A percentile compares a stretch with the other conserved stretches of the same genome.
These are phyloP conservation scores for Lotus japonicus DNA, from an alignment of 306 rosid species.

Conservation along the genomic window DNA sequence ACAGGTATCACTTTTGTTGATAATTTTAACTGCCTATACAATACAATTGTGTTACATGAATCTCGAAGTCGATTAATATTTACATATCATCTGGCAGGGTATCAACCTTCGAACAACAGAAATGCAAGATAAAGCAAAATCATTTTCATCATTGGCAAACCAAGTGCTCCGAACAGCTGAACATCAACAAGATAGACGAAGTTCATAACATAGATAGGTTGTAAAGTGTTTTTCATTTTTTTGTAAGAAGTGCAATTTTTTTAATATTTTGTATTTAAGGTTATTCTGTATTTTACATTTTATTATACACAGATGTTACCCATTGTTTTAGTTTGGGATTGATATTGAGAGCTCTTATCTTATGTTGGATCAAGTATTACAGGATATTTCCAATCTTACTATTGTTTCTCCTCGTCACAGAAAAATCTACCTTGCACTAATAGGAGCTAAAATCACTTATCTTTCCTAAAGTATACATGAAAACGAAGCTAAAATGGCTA, in stretches of 20 bases:
- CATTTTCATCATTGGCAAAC: conserved; percentile 82
- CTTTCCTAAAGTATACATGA: too few species aligned
- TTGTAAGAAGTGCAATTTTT: not conserved
- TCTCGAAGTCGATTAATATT: not conserved
- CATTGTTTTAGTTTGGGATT: not conserved
- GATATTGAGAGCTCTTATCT: too few species aligned
- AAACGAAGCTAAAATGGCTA: too few species aligned
- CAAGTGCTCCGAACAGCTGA: conserved; percentile 60
- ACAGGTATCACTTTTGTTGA: conserved; percentile 42
- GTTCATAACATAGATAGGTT: not conserved
- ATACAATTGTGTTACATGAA: too few species aligned
- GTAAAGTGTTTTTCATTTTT: not conserved
- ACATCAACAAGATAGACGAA: conserved; percentile 56
- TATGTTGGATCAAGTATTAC: too few species aligned
- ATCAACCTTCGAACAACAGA: conserved; percentile 58
- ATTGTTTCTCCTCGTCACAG: too few species aligned
- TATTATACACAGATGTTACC: not conserved
- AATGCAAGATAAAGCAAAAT: conserved; percentile 84
- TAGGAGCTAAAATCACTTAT: too few species aligned
- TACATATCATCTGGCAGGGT: conserved; percentile 36
- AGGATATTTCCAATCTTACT: too few species aligned
- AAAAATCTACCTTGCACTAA: too few species aligned
- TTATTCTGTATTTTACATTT: too few species aligned
- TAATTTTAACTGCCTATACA: not conserved
- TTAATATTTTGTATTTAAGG: not conserved